Conservation (phyloP, 805 yeast genomes). For the Pichia nakasei region DNA sequence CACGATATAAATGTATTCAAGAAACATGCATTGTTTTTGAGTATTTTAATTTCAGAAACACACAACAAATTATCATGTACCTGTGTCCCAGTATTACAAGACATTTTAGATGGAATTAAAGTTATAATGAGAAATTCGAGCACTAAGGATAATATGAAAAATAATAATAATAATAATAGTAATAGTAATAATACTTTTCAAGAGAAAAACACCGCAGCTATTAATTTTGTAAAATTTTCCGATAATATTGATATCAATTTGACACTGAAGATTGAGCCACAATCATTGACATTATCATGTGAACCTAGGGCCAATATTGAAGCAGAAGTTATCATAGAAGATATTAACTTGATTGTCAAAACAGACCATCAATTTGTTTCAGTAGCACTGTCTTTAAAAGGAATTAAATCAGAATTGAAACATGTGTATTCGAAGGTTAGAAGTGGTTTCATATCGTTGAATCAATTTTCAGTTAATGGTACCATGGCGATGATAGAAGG, state of each 20-base stretch:
- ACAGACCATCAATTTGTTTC: conserved; percentile 36
- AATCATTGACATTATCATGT: conserved; percentile 72
- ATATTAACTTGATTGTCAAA: conserved; percentile 50
- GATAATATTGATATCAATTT: conserved; percentile 52
- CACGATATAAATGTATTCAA: conserved; percentile 28
- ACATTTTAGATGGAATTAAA: conserved; percentile 43
- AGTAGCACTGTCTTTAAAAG: conserved; percentile 40
- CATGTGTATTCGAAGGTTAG: conserved; percentile 87
- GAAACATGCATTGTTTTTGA: conserved; percentile 40
- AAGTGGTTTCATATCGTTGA: conserved; percentile 58
- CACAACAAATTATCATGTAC: conserved; percentile 60
- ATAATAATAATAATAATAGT: no score
- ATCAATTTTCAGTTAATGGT: conserved; percentile 40
- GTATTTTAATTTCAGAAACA: conserved; percentile 58
- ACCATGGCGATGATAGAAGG: conserved; percentile 33
- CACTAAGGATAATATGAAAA: background rate
- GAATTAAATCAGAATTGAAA: conserved; percentile 64
- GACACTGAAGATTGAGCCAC: conserved; percentile 60
- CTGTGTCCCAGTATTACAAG: conserved; percentile 71
- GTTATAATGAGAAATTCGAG: conserved; percentile 32
- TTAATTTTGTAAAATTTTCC: conserved; percentile 37
- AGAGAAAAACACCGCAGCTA: conserved; percentile 3
- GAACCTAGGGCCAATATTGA: conserved; percentile 92
- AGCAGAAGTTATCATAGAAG: conserved; percentile 68
- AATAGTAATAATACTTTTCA: no score